Evolutionary conservation across 768 basidiomycete species (phyloP).

Genomic region (Tylopilus felleus): DNA sequence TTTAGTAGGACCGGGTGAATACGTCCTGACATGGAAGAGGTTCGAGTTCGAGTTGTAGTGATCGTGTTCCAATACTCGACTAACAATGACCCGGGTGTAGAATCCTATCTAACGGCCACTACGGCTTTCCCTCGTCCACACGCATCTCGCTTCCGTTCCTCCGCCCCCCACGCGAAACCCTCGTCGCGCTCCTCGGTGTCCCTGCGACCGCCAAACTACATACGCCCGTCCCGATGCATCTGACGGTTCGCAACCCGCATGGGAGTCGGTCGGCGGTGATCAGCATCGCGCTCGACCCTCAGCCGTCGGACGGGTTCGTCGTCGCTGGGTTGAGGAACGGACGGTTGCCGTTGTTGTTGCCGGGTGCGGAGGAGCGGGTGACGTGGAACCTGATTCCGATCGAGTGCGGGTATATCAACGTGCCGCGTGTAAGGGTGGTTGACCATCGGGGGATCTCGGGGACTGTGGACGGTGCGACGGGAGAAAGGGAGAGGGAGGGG

Average conservation of each 20-base stretch:
- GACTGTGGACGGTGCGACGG: conserved; percentile 19
- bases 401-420: conserved; percentile 63
- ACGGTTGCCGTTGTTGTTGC: conserved; percentile 65
- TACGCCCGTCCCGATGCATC: conserved; percentile 48
- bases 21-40: conserved; percentile 67
- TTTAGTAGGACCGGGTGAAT: conserved; percentile 53
- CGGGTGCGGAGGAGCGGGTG: conserved; percentile 63
- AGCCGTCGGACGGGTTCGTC: conserved; percentile 61
- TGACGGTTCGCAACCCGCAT: conserved; percentile 65
- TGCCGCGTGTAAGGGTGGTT: conserved; percentile 62
- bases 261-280: conserved; percentile 64
- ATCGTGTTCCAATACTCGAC: neutral
- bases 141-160: conserved; percentile 59
- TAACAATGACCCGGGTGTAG: conserved; percentile 29
- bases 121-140: conserved; percentile 46
- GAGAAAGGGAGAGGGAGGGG: conserved; percentile 28
- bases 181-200: conserved; percentile 63
- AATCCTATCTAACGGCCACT: conserved; percentile 41
- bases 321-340: conserved; percentile 71
- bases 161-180: conserved; percentile 53
- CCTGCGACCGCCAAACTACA: conserved; percentile 68
- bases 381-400: conserved; percentile 69
- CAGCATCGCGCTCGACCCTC: conserved; percentile 62
- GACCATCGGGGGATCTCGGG: conserved; percentile 41
- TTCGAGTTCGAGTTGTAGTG: conserved; percentile 36